These are phyloP conservation scores for Debaryomyces sp. DNA, from an alignment of 1,139 yeast genomes.

Conservation along the genomic window DNA sequence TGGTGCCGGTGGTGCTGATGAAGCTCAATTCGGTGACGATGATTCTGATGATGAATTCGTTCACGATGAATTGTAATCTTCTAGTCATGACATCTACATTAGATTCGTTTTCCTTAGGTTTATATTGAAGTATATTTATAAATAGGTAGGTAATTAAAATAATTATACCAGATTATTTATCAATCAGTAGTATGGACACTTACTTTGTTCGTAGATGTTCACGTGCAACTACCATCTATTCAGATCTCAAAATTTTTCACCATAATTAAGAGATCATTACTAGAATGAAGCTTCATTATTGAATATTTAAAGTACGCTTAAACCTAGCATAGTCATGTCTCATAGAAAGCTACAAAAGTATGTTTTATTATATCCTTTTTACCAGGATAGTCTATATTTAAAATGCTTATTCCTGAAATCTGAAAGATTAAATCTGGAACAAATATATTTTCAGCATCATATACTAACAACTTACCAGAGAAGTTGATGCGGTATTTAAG, in stretches of 20 bases:
- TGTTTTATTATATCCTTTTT: conserved; percentile 17
- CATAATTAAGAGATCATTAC: conserved; percentile 4
- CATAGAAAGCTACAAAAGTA: conserved; percentile 53
- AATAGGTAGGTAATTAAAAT: not conserved
- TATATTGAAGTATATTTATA: not conserved
- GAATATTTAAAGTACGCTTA: not conserved
- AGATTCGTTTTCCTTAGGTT: not conserved
- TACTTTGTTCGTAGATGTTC: not conserved
- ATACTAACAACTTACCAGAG: conserved; percentile 39
- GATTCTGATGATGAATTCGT: conserved; percentile 70
- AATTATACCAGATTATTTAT: not conserved
- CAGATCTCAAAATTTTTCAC: conserved; percentile 7
- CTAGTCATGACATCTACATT: not conserved
- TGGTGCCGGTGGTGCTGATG: conserved; percentile 51
- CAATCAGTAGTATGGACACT: not conserved
- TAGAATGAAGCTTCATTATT: not conserved
- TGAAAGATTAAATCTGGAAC: not conserved
- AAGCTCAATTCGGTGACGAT: conserved; percentile 53
- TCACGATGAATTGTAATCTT: conserved; percentile 50
- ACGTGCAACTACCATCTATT: conserved; percentile 5
- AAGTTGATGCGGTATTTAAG: conserved; percentile 93
- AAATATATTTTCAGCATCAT: not conserved
- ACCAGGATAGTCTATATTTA: not conserved
- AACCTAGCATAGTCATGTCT: conserved; percentile 27
- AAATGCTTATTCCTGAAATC: not conserved